A percentile compares a stretch with the other conserved stretches of the same genome.
These are phyloP conservation scores for Colletotrichum eleusines DNA, from an alignment of 2,329 filamentous ascomycete genomes.

Conservation along the genomic window DNA sequence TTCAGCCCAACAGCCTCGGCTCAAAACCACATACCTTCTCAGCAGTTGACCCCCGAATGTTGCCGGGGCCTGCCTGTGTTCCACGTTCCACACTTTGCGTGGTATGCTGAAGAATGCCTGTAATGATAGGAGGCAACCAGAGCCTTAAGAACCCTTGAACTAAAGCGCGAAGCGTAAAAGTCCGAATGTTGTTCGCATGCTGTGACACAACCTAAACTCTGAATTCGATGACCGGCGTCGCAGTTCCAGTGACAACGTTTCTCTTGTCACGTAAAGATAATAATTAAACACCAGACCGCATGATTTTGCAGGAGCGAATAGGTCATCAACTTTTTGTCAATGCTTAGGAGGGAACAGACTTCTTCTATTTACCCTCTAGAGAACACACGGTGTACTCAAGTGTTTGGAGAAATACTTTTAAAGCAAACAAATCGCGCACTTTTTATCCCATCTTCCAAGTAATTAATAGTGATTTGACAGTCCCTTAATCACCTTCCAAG, in stretches of 20 bases:
- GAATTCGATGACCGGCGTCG: not conserved
- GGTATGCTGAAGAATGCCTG: not conserved
- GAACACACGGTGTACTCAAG: not conserved
- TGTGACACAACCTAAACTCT: too few relatives aligned
- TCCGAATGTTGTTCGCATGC: conserved; percentile 21
- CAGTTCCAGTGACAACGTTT: not conserved
- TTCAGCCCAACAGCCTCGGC: conserved; percentile 23
- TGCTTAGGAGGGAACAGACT: not conserved
- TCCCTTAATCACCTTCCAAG: not conserved
- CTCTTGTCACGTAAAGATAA: not conserved
- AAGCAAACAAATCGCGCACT: not conserved
- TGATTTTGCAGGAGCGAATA: not conserved
- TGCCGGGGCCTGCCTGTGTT: conserved; percentile 16
- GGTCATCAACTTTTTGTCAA: not conserved
- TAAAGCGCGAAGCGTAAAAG: not conserved
- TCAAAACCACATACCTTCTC: not conserved
- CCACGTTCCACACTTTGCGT: conserved; percentile 1
- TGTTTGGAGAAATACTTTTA: not conserved
- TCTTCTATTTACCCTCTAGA: too few relatives aligned
- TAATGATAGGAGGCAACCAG: not conserved
- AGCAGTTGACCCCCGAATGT: not conserved
- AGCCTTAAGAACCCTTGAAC: not conserved
- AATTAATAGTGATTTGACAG: not conserved
- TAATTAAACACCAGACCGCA: not conserved
- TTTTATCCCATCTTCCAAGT: not conserved